These are phyloP conservation scores for Crepidotus sp. DNA, from an alignment of 1,284 basidiomycete genomes.

Conservation along the genomic window DNA sequence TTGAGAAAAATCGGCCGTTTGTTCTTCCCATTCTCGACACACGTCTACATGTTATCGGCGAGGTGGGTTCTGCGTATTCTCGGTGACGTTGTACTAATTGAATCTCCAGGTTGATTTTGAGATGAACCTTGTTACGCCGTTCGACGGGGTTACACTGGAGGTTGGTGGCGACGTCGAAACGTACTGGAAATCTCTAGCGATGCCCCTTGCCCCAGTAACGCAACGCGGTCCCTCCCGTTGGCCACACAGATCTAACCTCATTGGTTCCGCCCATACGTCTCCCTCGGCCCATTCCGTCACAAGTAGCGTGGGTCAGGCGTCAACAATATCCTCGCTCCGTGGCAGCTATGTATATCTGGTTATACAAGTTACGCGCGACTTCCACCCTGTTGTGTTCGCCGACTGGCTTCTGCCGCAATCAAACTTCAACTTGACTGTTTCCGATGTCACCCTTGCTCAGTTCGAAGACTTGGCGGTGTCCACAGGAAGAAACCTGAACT, in stretches of 20 bases:
- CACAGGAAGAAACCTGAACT: conserved; percentile 36
- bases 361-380: conserved; percentile 89
- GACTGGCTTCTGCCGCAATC: conserved; percentile 66
- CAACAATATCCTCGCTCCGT: conserved; percentile 80
- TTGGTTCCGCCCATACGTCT: conserved; percentile 55
- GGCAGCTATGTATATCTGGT: conserved; percentile 82
- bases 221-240: conserved; percentile 28
- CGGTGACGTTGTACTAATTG: neutral
- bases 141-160: conserved; percentile 90
- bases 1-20: conserved; percentile 49
- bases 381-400: conserved; percentile 77
- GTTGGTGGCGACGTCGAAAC: conserved; percentile 93
- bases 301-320: conserved; percentile 37
- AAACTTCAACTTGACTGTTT: conserved; percentile 72
- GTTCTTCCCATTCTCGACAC: conserved; percentile 86
- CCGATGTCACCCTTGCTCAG: conserved; percentile 76
- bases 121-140: conserved; percentile 82
- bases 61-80: conserved; percentile 42
- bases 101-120: conserved; percentile 75
- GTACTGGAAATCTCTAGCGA: conserved; percentile 89
- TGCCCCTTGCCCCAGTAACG: conserved; percentile 37
- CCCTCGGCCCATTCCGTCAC: conserved; percentile 48
- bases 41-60: conserved; percentile 89
- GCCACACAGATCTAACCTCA: conserved; percentile 33
- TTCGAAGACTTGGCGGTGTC: conserved; percentile 61